A percentile compares a stretch with the other conserved stretches of the same genome.
Conservation (phyloP, 805 yeast species). For the Pichia cabralensis region DNA sequence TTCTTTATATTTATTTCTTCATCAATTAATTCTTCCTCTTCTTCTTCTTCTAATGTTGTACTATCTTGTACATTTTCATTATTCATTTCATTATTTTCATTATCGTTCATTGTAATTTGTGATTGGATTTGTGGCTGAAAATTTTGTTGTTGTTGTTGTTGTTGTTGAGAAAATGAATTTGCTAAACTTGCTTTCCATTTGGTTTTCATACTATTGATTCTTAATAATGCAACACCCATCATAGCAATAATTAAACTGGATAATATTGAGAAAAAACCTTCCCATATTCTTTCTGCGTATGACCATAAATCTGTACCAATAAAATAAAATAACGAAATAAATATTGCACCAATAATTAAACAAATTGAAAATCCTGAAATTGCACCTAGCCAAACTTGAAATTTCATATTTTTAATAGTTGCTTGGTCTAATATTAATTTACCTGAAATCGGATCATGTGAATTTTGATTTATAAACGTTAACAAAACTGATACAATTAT, state of each 20-base stretch:
- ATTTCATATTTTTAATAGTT: constrained; percentile 35
- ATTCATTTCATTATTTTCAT: not conserved
- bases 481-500: constrained; percentile 63
- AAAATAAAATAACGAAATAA: constrained; percentile 60
- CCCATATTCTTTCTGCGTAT: constrained; percentile 81
- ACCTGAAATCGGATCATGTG: constrained; percentile 23
- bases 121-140: too few relatives aligned
- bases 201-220: constrained; percentile 71
- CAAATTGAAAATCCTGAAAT: constrained; percentile 60
- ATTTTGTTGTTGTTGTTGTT: too few relatives aligned
- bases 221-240: constrained; percentile 77
- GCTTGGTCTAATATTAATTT: constrained; percentile 18
- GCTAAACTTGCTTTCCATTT: constrained; percentile 61
- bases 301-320: constrained; percentile 85
- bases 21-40: constrained; percentile 31
- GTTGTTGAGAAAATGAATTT: too few relatives aligned
- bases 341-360: constrained; percentile 58
- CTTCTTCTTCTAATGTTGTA: constrained; percentile 31
- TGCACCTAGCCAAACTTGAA: constrained; percentile 83
- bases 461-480: constrained; percentile 58
- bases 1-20: not conserved
- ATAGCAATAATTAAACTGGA: constrained; percentile 72
- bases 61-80: not conserved
- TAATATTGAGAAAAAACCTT: constrained; percentile 68
- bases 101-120: constrained; percentile 1